Base-by-base conservation (phyloP, 331 rosid species). In the Quercus tomentella region DNA sequence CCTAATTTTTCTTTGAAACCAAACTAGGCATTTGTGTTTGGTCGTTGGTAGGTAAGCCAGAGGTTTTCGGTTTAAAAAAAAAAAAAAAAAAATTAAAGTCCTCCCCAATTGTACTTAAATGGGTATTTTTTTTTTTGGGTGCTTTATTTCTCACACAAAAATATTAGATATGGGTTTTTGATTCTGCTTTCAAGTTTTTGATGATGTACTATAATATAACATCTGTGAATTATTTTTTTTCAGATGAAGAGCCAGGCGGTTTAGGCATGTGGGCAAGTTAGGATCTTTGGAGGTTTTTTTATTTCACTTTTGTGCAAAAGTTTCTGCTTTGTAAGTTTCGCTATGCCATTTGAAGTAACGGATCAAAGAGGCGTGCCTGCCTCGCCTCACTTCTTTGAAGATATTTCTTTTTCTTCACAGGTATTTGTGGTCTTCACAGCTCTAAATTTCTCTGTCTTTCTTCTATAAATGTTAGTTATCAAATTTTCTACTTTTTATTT, bases 291-390 rank as follows among this genome's bases (percentile, higher is more conserved):
- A 55, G 57, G 49, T 41, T 82, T 72, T 61, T 60, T 49, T 81
- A 72, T 61, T 56, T 79, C 18, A 62, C 7, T 78, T 45, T 72
- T 23, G 62, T 81, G 76, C 54, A 70, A 79, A 65, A 43, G 62
- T 81, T 68, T 77, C 82, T 62, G 83, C 82, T 80, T 80, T 79
- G 33, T 51, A 79, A 77, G 77, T 79, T 80, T 78, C 85, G 82
- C 78, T 82, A 92, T 92, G 97, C 92, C 95, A 80, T 92, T 84
- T 82, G 89, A 90, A 86, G 62, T 89, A 70, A 86, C 86, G 93
- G 95, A 92, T 80, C 91, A 84, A 79, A 88, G 89, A 79, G 88
- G 88, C 28, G 86, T 87, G 76, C 82, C 92, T 57, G 88, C 90
- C 79, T 80, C 97, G 33, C 74, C 94, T 23, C 91, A 77, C 70